These are phyloP conservation scores for Rhodotorula sp. DNA, from an alignment of 1,284 basidiomycete species.

Conservation along the genomic window DNA sequence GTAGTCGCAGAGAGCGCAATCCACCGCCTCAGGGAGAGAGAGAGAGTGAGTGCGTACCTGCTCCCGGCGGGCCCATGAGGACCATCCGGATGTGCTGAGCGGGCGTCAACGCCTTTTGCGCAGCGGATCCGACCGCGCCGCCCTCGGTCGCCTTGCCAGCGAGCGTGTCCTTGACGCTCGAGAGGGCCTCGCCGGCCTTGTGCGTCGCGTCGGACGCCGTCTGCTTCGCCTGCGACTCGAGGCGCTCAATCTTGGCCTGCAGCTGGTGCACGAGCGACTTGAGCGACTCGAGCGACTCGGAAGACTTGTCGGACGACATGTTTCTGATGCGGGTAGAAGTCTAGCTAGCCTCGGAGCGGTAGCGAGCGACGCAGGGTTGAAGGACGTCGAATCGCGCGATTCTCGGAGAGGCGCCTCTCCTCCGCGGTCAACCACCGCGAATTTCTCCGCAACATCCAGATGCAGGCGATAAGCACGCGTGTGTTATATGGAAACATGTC, in stretches of 20 bases:
- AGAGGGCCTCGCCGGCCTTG: conserved; percentile 51
- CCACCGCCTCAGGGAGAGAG: not conserved
- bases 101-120: conserved; percentile 54
- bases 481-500: no score
- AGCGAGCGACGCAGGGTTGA: not conserved
- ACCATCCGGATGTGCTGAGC: conserved; percentile 82
- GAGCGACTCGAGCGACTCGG: conserved; percentile 66
- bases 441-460: not conserved
- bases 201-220: conserved; percentile 45
- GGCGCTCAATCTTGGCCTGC: conserved; percentile 67
- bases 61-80: conserved; percentile 92
- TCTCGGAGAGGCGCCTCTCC: not conserved
- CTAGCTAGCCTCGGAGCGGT: not conserved
- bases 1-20: no score
- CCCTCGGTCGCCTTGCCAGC: conserved; percentile 31
- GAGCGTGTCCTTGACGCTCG: conserved; percentile 43
- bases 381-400: not conserved
- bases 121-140: conserved; percentile 3
- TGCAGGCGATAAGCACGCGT: no score
- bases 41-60: conserved; percentile 62
- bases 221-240: conserved; percentile 65
- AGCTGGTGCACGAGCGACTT: conserved; percentile 76
- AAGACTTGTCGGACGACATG: conserved; percentile 22
- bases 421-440: not conserved
- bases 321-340: not conserved